These are phyloP conservation scores for Xylaria sp. DNA, from an alignment of 2,329 filamentous ascomycete genomes.

Conservation along the genomic window DNA sequence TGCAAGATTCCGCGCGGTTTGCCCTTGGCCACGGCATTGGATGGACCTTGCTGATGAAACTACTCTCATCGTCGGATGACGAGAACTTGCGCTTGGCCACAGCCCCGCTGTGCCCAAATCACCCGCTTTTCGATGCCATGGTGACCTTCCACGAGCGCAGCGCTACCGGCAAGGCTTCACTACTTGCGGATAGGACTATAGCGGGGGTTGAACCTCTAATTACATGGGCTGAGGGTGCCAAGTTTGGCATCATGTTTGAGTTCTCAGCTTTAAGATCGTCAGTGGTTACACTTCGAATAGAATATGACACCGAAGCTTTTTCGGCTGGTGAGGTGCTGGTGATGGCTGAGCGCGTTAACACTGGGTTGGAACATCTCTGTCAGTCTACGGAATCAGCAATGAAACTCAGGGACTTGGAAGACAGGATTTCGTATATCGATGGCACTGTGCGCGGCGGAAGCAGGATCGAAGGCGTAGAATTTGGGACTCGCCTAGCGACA, in stretches of 20 bases:
- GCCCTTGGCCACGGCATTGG: neutral
- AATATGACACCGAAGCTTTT: constrained; percentile 18
- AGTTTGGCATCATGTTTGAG: constrained; percentile 23
- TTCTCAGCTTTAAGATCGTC: neutral
- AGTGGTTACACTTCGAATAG: neutral
- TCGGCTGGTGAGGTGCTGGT: neutral
- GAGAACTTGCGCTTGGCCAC: too few relatives aligned
- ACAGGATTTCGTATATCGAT: too few relatives aligned
- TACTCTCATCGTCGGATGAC: neutral
- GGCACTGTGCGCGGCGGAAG: too few relatives aligned
- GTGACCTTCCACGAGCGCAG: constrained; percentile 16
- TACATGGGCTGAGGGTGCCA: constrained; percentile 17
- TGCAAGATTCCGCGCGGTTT: neutral
- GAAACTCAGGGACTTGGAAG: too few relatives aligned
- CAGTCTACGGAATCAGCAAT: too few relatives aligned
- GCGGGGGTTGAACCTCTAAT: neutral
- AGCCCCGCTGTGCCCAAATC: neutral
- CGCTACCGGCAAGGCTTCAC: neutral
- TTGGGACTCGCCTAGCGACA: too few relatives aligned
- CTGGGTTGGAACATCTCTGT: too few relatives aligned
- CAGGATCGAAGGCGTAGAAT: too few relatives aligned
- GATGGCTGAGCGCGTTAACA: too few relatives aligned
- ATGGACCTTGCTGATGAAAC: neutral
- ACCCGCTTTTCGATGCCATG: constrained; percentile 14
- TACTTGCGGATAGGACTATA: too few relatives aligned